Conservation (phyloP, 257 asterid species). For the Knoxia roxburghii region DNA sequence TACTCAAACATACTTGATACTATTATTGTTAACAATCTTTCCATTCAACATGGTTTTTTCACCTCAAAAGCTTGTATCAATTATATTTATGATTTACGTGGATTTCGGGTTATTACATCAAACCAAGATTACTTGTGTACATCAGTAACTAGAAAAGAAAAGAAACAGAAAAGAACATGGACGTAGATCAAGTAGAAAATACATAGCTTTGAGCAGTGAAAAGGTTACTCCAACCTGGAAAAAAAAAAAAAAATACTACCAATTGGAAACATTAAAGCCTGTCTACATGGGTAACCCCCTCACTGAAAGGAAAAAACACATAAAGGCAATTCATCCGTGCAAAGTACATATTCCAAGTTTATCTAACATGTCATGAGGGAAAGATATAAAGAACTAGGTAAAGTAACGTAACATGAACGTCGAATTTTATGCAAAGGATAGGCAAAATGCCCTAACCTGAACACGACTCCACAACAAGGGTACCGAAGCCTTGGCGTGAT, state of each 20-base stretch:
- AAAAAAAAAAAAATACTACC: neutral
- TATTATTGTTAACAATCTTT: neutral
- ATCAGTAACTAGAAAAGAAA: neutral
- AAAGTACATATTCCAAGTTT: neutral
- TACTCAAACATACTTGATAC: neutral
- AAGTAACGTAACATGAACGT: neutral
- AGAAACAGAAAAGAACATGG: neutral
- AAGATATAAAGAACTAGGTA: neutral
- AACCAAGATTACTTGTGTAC: neutral
- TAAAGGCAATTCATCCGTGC: no score
- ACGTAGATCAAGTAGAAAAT: neutral
- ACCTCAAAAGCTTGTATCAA: neutral
- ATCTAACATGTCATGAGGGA: neutral
- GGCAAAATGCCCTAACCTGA: constrained; percentile 52
- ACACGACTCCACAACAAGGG: constrained; percentile 99
- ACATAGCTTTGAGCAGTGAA: neutral
- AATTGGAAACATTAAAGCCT: neutral
- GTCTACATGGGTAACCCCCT: neutral
- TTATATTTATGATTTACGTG: neutral
- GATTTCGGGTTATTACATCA: neutral
- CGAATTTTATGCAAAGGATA: neutral
- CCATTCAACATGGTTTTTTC: neutral
- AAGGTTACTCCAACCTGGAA: neutral
- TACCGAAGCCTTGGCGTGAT: constrained; percentile 87
- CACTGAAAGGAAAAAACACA: neutral